Evolutionary conservation across 495 filamentous ascomycete species (phyloP), one percentile per base, ranked within the genome.

Genomic region (Bacidia gigantensis): DNA sequence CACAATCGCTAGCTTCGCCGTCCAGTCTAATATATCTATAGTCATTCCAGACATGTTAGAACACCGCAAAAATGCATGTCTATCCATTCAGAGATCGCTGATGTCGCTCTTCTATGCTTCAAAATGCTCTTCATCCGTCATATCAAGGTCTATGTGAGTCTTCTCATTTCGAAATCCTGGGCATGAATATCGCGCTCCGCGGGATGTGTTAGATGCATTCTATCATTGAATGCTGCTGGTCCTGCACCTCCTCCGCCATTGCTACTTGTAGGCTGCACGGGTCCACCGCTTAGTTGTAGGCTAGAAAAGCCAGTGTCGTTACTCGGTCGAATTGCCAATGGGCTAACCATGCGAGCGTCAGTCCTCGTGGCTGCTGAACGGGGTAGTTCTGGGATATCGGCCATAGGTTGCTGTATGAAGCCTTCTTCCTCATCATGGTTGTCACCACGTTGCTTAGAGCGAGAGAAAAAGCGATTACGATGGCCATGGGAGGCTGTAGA

Each of bases 391-490:
- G 64, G 65, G 3, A 69, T 67, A 53, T 66, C 65, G 11, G 66
- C 64, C 60, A 69, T 67, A 9, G 50, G 5, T 43, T 51, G 66
- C 57, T 58, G 62, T 60, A 59, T 70, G 55, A 70, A 49, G 46
- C 67, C 64, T 43, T 63, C 56, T 1, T 65, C 53, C 46, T 60
- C 54, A 21, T 57, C 60, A 2, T 57, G 61, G 2, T 49, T 58
- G 18, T 32, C 58, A 11, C 51, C 58, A 9, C 51, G 56, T 40
- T 50, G 48, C 3, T 52, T 54, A 12, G 52, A 50, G 1, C 57
- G 26, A 3, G 56, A 58, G 50, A 70, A 67, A 56, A 70, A 70
- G 1, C 67, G 60, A 46, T 68, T 68, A 3, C 63, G 60, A 43
- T 66, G 67, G 12, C 61, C 58, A 2, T 49, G 42, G 2, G 38